phyloP scores from a whole-genome alignment of 768 basidiomycete genomes.

The Amanita jacksonii region DNA sequence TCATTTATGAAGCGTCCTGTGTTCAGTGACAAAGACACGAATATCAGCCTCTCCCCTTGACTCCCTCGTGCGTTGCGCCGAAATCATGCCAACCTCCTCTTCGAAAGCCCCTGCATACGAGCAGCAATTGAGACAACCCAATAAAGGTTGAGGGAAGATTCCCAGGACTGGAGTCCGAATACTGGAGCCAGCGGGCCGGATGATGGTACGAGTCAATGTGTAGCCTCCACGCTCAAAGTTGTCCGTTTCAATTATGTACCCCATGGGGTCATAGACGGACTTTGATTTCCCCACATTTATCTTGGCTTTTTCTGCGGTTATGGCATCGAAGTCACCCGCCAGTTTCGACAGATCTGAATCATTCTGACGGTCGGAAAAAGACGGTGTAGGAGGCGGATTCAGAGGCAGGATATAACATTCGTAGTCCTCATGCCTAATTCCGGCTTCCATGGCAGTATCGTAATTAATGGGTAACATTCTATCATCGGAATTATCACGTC shows the following conservation, averaged over 20 bases:
- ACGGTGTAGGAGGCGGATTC: too few species aligned
- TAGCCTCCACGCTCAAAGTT: conserved; percentile 11
- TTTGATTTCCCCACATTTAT: too few species aligned
- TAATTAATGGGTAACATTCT: too few species aligned
- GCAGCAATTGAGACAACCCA: conserved; percentile 9
- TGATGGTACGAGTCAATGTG: conserved; percentile 12
- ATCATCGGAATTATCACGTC: too few species aligned
- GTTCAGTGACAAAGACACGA: background rate
- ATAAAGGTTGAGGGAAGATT: background rate
- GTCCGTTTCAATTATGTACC: conserved; percentile 8
- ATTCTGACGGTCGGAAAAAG: too few species aligned
- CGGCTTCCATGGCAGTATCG: too few species aligned
- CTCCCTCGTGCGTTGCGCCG: conserved; percentile 5
- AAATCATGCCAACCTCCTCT: conserved; percentile 10
- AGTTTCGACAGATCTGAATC: too few species aligned
- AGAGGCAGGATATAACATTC: too few species aligned
- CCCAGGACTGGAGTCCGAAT: background rate
- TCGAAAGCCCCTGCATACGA: conserved; percentile 10
- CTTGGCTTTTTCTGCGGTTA: too few species aligned
- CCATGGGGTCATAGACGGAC: background rate
- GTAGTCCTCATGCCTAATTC: background rate
- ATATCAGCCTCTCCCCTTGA: background rate
- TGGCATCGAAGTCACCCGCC: too few species aligned
- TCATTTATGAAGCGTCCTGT: too few species aligned
- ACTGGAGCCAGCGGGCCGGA: conserved; percentile 8